Conservation (phyloP, 2,329 filamentous ascomycete species). For the Aureobasidium melanogenum region DNA sequence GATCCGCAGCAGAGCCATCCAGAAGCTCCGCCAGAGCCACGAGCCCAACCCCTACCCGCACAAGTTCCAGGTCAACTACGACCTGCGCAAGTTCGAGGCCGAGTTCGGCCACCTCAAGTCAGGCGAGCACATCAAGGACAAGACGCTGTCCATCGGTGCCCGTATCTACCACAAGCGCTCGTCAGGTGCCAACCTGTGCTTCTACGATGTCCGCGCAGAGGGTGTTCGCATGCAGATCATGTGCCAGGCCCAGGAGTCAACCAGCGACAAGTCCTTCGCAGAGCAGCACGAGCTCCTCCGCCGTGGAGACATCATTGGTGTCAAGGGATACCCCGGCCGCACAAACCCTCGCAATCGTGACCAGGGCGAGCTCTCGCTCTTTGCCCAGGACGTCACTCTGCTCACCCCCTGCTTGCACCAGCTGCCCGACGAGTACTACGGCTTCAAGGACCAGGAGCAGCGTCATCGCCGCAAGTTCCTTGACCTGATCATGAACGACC, state of each 20-base stretch:
- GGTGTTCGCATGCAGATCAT: conserved; percentile 81
- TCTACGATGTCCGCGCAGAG: conserved; percentile 77
- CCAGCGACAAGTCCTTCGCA: conserved; percentile 63
- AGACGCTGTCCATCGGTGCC: conserved; percentile 67
- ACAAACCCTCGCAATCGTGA: conserved; percentile 83
- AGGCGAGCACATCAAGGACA: conserved; percentile 71
- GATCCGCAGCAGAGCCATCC: conserved; percentile 77
- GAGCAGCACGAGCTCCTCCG: conserved; percentile 84
- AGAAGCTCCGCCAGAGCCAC: conserved; percentile 64
- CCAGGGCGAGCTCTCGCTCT: conserved; percentile 88
- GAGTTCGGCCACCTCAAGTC: conserved; percentile 77
- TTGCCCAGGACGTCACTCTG: conserved; percentile 76
- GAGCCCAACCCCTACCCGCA: conserved; percentile 84
- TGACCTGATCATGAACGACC: conserved; percentile 94
- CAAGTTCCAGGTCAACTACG: conserved; percentile 81
- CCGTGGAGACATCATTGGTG: conserved; percentile 85
- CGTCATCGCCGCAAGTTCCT: conserved; percentile 89
- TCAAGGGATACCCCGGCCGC: conserved; percentile 73
- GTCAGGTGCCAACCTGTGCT: conserved; percentile 75
- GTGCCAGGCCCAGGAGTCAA: conserved; percentile 74
- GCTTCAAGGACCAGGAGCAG: conserved; percentile 91
- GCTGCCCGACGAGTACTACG: conserved; percentile 84
- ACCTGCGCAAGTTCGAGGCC: conserved; percentile 68
- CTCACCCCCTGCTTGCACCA: conserved; percentile 87
- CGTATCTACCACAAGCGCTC: conserved; percentile 84